Evolutionary conservation across 208 protist species (phyloP), one percentile per base, ranked within the genome.

Genomic region (Leishmania amazonensis): DNA sequence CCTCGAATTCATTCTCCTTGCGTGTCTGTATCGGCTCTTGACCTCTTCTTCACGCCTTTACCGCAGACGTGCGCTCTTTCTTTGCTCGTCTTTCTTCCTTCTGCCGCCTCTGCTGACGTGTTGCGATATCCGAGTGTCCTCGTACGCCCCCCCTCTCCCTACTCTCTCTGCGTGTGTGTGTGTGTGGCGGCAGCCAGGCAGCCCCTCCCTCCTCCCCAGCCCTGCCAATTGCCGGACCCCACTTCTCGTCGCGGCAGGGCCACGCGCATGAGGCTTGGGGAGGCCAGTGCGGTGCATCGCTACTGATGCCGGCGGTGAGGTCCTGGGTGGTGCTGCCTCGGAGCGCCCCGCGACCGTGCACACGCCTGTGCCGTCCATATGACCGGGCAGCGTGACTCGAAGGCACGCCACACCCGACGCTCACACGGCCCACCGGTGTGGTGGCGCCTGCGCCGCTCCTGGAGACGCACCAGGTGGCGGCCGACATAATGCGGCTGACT

Each of bases 1-100:
- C 68, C 31, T 84, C 6, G 31, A 17, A 11, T n/a, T 62, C 54
- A 6, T 21, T 49, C 38, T 40, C 54, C 13, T 4, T 76, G 76
- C 72, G 17, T 84, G n/a, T 51, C 47, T 84, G 70, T 81, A 15
- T 65, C 31, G 45, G 53, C 9, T 85, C 60, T 76, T 73, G 57
- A 6, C n/a, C 35, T 58, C 78, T 58, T 78, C 6, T 7, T 28
- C 54, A 60, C 21, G 54, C 6, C 54, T 60, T 28, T 60, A 19
- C 54, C 54, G 21, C 54, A 6, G 13, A 19, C 21, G 21, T 53
- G 54, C 19, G 13, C 9, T 60, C 54, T 54, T 19, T 67, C 21
- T 67, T 86, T 24, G 17, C 53, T 71, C 42, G 65, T 24, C n/a
- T 9, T 40, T 24, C 9, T n/a, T 1, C 31, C 24, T 62, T 2